Conservation (phyloP, 1,139 yeast genomes). For the Blastobotrys indianensis region DNA sequence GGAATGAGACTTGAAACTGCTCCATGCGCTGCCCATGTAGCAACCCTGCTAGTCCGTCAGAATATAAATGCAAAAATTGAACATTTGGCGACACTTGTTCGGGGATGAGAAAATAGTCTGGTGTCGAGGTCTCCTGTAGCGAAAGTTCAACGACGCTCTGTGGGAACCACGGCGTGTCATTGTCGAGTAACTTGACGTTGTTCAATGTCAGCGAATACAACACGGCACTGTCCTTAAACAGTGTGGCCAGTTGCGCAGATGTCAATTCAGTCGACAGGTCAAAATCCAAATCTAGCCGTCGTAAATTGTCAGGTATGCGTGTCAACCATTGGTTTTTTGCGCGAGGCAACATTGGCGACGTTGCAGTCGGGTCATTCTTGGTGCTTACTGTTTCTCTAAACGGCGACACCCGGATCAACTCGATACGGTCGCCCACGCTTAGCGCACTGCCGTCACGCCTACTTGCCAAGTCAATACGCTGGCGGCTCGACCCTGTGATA, state of each 20-base stretch:
- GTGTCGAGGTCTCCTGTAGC: constrained; percentile 3
- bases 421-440: no score
- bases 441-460: no score
- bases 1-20: constrained; percentile 1
- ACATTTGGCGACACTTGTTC: neutral
- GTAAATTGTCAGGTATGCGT: neutral
- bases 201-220: neutral
- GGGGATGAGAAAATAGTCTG: constrained; percentile 2
- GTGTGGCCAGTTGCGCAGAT: neutral
- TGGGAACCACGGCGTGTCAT: constrained; percentile 2
- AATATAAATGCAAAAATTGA: constrained; percentile 6
- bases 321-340: no score
- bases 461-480: neutral
- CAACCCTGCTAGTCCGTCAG: neutral
- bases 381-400: no score
- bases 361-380: no score
- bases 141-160: neutral
- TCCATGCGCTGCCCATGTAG: neutral
- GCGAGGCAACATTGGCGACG: no score
- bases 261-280: neutral
- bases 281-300: constrained; percentile 3
- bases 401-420: no score
- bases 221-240: neutral
- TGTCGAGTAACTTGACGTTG: neutral
- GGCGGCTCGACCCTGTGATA: neutral